Conservation (phyloP, 345 rosid genomes). For the Syzygium aqueum region DNA sequence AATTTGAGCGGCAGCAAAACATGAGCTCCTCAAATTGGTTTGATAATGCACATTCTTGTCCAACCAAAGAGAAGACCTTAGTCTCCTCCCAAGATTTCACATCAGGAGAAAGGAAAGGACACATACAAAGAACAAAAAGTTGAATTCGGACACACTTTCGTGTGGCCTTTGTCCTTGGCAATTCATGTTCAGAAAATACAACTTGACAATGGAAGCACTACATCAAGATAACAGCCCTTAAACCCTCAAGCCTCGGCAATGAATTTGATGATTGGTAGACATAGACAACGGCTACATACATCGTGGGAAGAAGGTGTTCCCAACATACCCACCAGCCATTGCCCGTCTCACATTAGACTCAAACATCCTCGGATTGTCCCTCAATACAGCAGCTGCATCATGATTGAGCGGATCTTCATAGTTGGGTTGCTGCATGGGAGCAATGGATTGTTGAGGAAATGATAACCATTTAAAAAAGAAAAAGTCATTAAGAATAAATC, state of each 20-base stretch:
- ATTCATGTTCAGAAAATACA: neutral
- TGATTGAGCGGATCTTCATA: constrained; percentile 92
- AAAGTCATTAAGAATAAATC: neutral
- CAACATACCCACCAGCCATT: constrained; percentile 72
- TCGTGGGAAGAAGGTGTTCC: constrained; percentile 59
- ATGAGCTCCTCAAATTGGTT: neutral
- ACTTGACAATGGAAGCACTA: neutral
- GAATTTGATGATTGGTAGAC: neutral
- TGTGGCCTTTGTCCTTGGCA: neutral
- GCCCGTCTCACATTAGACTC: constrained; percentile 69
- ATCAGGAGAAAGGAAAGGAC: neutral
- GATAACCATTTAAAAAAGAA: neutral
- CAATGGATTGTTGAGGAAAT: neutral
- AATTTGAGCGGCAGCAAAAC: neutral
- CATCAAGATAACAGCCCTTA: neutral
- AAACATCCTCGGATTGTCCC: constrained; percentile 68
- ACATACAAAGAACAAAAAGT: neutral
- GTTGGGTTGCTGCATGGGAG: constrained; percentile 71
- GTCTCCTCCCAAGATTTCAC: neutral
- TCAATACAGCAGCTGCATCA: constrained; percentile 88
- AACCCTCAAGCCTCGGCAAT: neutral
- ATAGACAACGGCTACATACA: constrained; percentile 34
- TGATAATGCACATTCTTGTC: neutral
- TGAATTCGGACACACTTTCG: neutral
- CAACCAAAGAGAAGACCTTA: neutral